Percentiles rank a stretch among this genome's conserved stretches.
Evolutionary conservation across 208 protist genomes (phyloP).

Genomic region (Leishmania lainsoni): DNA sequence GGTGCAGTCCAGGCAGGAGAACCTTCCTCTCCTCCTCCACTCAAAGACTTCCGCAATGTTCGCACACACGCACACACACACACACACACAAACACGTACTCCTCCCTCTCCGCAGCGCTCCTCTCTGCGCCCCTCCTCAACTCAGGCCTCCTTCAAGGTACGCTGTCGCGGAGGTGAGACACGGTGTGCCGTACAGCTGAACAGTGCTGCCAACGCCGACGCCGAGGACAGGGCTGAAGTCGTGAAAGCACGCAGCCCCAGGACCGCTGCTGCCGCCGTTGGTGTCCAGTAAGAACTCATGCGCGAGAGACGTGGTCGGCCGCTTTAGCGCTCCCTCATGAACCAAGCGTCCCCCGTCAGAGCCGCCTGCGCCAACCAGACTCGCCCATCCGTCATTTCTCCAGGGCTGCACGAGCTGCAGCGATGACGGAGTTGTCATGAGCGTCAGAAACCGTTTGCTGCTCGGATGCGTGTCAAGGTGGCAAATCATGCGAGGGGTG

Average conservation of each 20-base stretch:
- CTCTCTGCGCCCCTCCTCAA: background rate
- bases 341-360: background rate
- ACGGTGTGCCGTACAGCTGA: conserved; percentile 32
- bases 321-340: background rate
- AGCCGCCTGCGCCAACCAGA: background rate
- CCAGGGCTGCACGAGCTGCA: conserved; percentile 37
- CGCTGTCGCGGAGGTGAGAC: conserved; percentile 16
- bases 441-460: conserved; percentile 50
- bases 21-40: background rate
- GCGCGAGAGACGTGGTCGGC: background rate
- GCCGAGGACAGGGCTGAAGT: conserved; percentile 40
- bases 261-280: conserved; percentile 14
- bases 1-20: background rate
- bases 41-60: background rate
- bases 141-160: conserved; percentile 17
- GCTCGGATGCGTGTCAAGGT: conserved; percentile 59
- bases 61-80: background rate
- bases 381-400: background rate
- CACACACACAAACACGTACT: background rate
- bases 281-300: background rate
- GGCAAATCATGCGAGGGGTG: conserved; percentile 18
- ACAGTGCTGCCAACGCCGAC: conserved; percentile 29
- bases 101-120: background rate
- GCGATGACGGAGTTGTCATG: conserved; percentile 46
- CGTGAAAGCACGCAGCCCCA: conserved; percentile 37